Evolutionary conservation across 2,329 filamentous ascomycete genomes (phyloP).

Genomic region (Aotearoamyces nothofagi): DNA sequence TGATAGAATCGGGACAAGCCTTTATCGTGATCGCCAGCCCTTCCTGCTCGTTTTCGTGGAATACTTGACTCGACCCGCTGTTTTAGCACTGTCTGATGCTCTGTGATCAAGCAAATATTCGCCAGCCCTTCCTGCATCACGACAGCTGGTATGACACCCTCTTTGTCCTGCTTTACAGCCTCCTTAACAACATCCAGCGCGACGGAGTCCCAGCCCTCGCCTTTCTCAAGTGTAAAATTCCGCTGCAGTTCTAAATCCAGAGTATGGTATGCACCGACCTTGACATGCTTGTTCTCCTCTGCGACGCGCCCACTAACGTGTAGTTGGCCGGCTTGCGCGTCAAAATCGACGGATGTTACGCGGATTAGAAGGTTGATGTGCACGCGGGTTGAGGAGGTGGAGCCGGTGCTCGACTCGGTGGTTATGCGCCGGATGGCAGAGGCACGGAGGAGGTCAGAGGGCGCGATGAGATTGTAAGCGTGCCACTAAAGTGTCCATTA

Average conservation of each 20-base stretch:
- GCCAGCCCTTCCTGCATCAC: conserved; percentile 85
- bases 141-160: conserved; percentile 74
- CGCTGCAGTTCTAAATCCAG: conserved; percentile 76
- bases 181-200: conserved; percentile 65
- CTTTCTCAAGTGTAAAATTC: conserved; percentile 79
- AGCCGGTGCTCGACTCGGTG: conserved; percentile 40
- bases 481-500: conserved; percentile 41
- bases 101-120: conserved; percentile 70
- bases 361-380: conserved; percentile 49
- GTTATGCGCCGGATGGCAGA: conserved; percentile 51
- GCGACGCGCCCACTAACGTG: conserved; percentile 53
- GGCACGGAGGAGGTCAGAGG: conserved; percentile 47
- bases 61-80: conserved; percentile 52
- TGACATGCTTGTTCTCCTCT: conserved; percentile 51
- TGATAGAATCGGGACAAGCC: conserved; percentile 67
- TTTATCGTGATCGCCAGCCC: conserved; percentile 47
- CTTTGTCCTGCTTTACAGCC: conserved; percentile 62
- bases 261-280: conserved; percentile 53
- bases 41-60: conserved; percentile 50
- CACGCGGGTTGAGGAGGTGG: conserved; percentile 45
- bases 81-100: conserved; percentile 63
- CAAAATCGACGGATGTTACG: conserved; percentile 54
- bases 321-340: conserved; percentile 49
- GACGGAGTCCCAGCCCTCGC: conserved; percentile 78
- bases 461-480: conserved; percentile 57